Percentiles rank a stretch among this genome's conserved stretches.
phyloP scores from a whole-genome alignment of 1,284 basidiomycete species.

The Ustilago cynodontis region DNA sequence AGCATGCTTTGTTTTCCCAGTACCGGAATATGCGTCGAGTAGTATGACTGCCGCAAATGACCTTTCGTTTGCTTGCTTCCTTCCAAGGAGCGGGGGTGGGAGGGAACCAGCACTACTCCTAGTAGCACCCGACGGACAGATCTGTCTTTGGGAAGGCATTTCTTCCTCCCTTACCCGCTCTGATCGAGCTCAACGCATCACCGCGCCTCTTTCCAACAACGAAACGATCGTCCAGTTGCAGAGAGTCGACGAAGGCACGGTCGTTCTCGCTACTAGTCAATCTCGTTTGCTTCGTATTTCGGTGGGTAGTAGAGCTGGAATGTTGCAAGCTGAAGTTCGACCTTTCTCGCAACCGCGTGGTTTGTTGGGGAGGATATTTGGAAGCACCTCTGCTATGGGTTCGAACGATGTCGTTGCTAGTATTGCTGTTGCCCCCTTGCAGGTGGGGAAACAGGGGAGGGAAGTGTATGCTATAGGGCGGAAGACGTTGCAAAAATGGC shows the following conservation, averaged over 20 bases:
- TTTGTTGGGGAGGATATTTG: constrained; percentile 62
- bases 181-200: constrained; percentile 42
- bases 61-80: constrained; percentile 43
- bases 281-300: constrained; percentile 50
- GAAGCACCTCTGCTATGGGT: constrained; percentile 42
- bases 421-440: constrained; percentile 51
- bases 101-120: constrained; percentile 59
- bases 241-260: constrained; percentile 43
- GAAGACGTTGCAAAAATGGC: constrained; percentile 64
- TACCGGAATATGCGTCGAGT: constrained; percentile 41
- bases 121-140: constrained; percentile 49
- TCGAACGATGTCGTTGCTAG: constrained; percentile 45
- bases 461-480: constrained; percentile 60
- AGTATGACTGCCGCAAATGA: constrained; percentile 38
- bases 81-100: constrained; percentile 31
- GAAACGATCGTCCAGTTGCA: constrained; percentile 51
- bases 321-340: constrained; percentile 49
- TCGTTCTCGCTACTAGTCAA: constrained; percentile 55
- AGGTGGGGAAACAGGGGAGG: constrained; percentile 32
- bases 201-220: constrained; percentile 27
- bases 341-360: constrained; percentile 60
- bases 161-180: constrained; percentile 46
- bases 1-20: constrained; percentile 56
- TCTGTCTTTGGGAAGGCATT: constrained; percentile 58
- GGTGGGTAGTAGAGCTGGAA: constrained; percentile 50